Conservation (phyloP, 2,329 filamentous ascomycete genomes). For the Thielaviopsis populi region DNA sequence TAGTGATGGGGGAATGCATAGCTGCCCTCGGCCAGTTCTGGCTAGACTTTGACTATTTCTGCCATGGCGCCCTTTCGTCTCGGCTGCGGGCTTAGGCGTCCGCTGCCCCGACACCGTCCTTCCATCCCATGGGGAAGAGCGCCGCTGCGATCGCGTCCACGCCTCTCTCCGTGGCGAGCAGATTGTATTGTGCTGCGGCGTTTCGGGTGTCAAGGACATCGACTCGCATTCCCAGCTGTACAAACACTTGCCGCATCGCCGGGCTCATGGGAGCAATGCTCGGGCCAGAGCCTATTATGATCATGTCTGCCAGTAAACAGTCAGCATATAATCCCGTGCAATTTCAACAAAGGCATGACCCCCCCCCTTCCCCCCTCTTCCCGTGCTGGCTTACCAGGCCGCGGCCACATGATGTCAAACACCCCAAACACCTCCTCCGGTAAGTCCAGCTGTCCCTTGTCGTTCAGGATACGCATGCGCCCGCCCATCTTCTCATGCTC, state of each 20-base stretch:
- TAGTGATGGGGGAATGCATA: neutral
- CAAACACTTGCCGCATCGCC: slow-evolving; percentile 55
- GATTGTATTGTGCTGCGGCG: slow-evolving; percentile 84
- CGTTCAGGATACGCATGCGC: slow-evolving; percentile 46
- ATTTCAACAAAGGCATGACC: slow-evolving; percentile 1
- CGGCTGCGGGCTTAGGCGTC: neutral
- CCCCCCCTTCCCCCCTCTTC: too few relatives aligned
- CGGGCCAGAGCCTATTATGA: slow-evolving; percentile 76
- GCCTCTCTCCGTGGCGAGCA: slow-evolving; percentile 86
- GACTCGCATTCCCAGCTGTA: slow-evolving; percentile 64
- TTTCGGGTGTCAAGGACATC: slow-evolving; percentile 89
- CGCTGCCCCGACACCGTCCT: slow-evolving; percentile 37
- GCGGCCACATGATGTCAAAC: slow-evolving; percentile 67
- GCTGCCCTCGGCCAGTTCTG: too few relatives aligned
- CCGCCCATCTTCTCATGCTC: slow-evolving; percentile 23
- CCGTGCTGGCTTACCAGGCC: slow-evolving; percentile 51
- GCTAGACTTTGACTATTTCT: too few relatives aligned
- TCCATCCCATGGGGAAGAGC: slow-evolving; percentile 74
- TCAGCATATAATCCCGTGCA: neutral
- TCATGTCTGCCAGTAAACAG: slow-evolving; percentile 45
- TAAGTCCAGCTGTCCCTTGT: slow-evolving; percentile 69
- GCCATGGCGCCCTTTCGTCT: too few relatives aligned
- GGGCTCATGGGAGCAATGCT: slow-evolving; percentile 63
- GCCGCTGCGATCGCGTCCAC: slow-evolving; percentile 74
- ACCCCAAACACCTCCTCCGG: slow-evolving; percentile 55